phyloP scores from a whole-genome alignment of 2,329 filamentous ascomycete genomes.

The Colletotrichum gigasporum region DNA sequence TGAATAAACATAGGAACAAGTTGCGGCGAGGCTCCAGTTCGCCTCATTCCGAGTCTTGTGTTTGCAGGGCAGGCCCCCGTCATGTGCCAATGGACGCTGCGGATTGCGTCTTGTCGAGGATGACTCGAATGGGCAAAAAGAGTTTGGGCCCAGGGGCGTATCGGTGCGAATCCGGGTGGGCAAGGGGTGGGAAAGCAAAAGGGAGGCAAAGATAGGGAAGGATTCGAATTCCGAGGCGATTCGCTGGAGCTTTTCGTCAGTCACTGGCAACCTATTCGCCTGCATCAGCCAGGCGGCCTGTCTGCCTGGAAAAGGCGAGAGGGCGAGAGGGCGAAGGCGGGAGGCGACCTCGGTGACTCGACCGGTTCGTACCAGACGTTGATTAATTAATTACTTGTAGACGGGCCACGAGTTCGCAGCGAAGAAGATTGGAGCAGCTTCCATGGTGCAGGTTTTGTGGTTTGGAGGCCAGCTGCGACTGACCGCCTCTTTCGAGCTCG shows the following conservation, averaged over 20 bases:
- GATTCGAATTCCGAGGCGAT: background rate
- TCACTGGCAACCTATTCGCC: background rate
- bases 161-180: constrained; percentile 10
- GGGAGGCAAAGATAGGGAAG: constrained; percentile 2
- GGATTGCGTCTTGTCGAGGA: constrained; percentile 27
- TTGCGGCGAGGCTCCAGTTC: constrained; percentile 27
- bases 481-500: constrained; percentile 25
- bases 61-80: constrained; percentile 30
- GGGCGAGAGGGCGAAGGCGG: background rate
- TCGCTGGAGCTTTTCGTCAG: background rate
- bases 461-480: background rate
- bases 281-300: too few species aligned
- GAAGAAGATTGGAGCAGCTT: constrained; percentile 22
- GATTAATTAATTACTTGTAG: background rate
- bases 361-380: background rate
- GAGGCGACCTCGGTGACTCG: constrained; percentile 23
- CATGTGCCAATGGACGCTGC: constrained; percentile 25
- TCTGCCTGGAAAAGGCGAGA: background rate
- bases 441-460: background rate
- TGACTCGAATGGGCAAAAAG: constrained; percentile 1
- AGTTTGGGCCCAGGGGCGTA: constrained; percentile 6
- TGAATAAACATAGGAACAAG: constrained; percentile 11
- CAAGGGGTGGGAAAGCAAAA: constrained; percentile 5
- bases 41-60: constrained; percentile 28
- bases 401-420: background rate